These are phyloP conservation scores for Fusarium redolens DNA, from an alignment of 2,329 filamentous ascomycete genomes.

Conservation along the genomic window DNA sequence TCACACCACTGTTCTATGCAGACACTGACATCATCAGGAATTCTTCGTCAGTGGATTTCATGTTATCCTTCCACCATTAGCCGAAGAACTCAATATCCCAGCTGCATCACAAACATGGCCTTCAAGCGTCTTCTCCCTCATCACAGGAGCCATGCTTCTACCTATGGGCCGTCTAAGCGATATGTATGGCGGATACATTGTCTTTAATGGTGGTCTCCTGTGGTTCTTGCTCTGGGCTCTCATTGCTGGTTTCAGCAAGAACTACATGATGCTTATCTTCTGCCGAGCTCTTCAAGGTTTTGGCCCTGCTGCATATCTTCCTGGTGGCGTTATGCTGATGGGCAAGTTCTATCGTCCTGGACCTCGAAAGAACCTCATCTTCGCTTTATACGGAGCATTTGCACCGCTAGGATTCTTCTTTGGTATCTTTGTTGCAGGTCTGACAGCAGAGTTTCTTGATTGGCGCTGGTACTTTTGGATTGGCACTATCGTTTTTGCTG, in stretches of 20 bases:
- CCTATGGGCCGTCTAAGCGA: constrained; percentile 71
- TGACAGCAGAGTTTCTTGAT: constrained; percentile 67
- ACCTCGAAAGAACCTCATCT: constrained; percentile 76
- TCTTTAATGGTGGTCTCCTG: constrained; percentile 68
- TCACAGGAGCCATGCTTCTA: constrained; percentile 68
- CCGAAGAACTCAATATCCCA: constrained; percentile 72
- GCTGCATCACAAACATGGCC: constrained; percentile 71
- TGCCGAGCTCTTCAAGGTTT: constrained; percentile 81
- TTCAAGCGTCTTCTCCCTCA: constrained; percentile 69
- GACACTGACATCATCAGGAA: constrained; percentile 32
- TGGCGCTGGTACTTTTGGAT: constrained; percentile 81
- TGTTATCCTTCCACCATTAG: constrained; percentile 72
- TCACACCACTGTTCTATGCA: neutral
- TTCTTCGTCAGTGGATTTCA: constrained; percentile 46
- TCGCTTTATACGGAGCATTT: constrained; percentile 68
- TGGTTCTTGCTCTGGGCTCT: constrained; percentile 79
- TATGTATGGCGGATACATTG: constrained; percentile 69
- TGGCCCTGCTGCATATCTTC: constrained; percentile 77
- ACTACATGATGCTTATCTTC: constrained; percentile 76
- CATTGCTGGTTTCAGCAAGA: constrained; percentile 75
- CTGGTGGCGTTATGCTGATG: constrained; percentile 76
- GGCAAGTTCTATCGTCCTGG: constrained; percentile 76
- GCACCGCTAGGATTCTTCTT: constrained; percentile 69
- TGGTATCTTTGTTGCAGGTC: constrained; percentile 75
- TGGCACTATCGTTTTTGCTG: constrained; percentile 58